Evolutionary conservation across 176 grass and related monocot species (phyloP).

Genomic region (Guadua angustifolia): DNA sequence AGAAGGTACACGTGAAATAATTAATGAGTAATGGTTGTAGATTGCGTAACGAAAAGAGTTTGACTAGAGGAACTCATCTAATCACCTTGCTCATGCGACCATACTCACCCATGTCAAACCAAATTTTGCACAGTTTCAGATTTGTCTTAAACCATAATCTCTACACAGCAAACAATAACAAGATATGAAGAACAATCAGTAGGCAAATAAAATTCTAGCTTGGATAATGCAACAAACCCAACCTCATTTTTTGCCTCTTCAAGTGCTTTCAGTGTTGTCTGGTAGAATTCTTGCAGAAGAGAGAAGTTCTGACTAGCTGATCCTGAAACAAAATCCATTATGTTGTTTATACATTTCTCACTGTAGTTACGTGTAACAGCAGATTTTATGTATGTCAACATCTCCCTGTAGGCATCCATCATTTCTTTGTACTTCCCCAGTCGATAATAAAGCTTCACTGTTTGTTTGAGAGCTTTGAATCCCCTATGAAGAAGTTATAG

Average conservation of each 20-base stretch:
- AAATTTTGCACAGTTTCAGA: conserved; percentile 98
- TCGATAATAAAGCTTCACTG: conserved; percentile 95
- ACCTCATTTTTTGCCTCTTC: conserved; percentile 99
- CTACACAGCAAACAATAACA: conserved; percentile 48
- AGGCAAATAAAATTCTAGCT: not conserved
- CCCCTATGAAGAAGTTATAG: conserved; percentile 59
- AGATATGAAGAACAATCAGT: conserved; percentile 22
- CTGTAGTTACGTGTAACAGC: conserved; percentile 98
- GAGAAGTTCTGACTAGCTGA: conserved; percentile 91
- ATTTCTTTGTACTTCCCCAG: conserved; percentile 93
- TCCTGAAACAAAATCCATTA: conserved; percentile 99
- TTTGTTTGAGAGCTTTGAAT: conserved; percentile 98
- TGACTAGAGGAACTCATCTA: conserved; percentile 31
- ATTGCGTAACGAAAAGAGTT: not conserved
- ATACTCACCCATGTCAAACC: conserved; percentile 97
- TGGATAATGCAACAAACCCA: not conserved
- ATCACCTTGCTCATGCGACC: conserved; percentile 95
- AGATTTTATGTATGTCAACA: conserved; percentile 97
- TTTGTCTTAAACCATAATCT: conserved; percentile 99
- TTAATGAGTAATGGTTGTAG: not conserved
- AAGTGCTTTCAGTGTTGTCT: conserved; percentile 91
- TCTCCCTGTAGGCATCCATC: conserved; percentile 97
- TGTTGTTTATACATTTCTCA: conserved; percentile 99
- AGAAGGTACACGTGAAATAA: not conserved
- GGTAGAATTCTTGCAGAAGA: conserved; percentile 97